Base-by-base conservation (phyloP, 192 early-diverging fungal species). In the Backusella westeae region DNA sequence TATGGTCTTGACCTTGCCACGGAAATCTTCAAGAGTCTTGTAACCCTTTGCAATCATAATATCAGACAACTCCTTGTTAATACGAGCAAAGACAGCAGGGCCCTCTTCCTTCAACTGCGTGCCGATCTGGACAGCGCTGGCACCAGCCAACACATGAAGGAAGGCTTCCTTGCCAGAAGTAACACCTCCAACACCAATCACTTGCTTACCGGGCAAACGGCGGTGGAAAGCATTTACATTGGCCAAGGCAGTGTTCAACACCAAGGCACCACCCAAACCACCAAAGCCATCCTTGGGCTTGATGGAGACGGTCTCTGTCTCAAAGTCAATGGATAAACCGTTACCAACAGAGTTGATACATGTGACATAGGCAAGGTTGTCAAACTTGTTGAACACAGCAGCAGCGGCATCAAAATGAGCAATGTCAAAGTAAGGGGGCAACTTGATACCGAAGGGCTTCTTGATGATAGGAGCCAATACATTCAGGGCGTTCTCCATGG, bases 351-450 rank as follows among this genome's bases (percentile, higher is more conserved):
- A 81, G 69, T 81, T 81, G 42, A 81, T 77, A 26, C 80, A 81
- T 19, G 80, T 81, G 7, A 81, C 65, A 63, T 44, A 81, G 14
- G 42, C 70, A 35, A 81, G 42, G 29, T 81, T 77, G 19, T 77
- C 80, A 72, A 75, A 81, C 42, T 81, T 77, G 42, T 81, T 76
- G 34, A 76, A 71, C 19, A 81, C 67, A 2, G 72, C 73, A 75
- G 80, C 80, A 66, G 74, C 80, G 17, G 72, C 46, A 59, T 81
- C 80, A 71, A 81, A 81, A 34, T 81, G 80, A 63, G 80, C 80
- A 75, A 81, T 81, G 29, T 81, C 80, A 78, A 81, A 81, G 69
- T 81, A 81, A 72, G 80, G 80, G 21, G 80, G 80, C 7, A 81
- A 46, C 69, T 81, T 81, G 69, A 81, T 77, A 38, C 80, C 80